A percentile compares a stretch with the other conserved stretches of the same genome.
Evolutionary conservation across 2,329 filamentous ascomycete genomes (phyloP).

Genomic region (Cladophialophora psammophila): DNA sequence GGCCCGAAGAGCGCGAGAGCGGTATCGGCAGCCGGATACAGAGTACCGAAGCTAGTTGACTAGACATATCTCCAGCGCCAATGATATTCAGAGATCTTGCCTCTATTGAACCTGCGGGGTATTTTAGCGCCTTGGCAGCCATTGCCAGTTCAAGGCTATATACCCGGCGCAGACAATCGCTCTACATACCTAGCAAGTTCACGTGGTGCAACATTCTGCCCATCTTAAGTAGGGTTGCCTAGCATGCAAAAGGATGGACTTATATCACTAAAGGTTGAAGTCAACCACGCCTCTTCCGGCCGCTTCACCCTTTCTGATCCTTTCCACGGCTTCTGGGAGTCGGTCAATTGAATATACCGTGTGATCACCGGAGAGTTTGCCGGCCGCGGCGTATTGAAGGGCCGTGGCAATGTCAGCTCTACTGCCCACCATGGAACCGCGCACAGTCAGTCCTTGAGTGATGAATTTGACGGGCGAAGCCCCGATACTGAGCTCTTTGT

Average conservation of each 20-base stretch:
- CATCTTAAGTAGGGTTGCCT: not conserved
- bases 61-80: too few species aligned
- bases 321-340: conserved; percentile 1
- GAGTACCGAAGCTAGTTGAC: too few species aligned
- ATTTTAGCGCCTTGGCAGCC: too few species aligned
- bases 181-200: too few species aligned
- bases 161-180: too few species aligned
- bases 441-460: not conserved
- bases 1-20: too few species aligned
- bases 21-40: too few species aligned
- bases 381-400: not conserved
- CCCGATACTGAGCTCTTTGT: conserved; percentile 1
- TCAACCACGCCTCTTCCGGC: conserved; percentile 1
- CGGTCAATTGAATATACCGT: not conserved
- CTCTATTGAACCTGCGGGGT: too few species aligned
- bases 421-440: not conserved
- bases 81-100: too few species aligned
- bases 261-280: not conserved
- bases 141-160: too few species aligned
- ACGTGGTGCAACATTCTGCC: not conserved
- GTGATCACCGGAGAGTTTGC: not conserved
- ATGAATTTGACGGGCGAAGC: not conserved
- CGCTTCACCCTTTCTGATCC: conserved; percentile 2
- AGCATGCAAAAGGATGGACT: not conserved
- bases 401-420: conserved; percentile 1